Base-by-base conservation (phyloP, 163 green algal genomes). In the Coccomyxa subellipsoidea region DNA sequence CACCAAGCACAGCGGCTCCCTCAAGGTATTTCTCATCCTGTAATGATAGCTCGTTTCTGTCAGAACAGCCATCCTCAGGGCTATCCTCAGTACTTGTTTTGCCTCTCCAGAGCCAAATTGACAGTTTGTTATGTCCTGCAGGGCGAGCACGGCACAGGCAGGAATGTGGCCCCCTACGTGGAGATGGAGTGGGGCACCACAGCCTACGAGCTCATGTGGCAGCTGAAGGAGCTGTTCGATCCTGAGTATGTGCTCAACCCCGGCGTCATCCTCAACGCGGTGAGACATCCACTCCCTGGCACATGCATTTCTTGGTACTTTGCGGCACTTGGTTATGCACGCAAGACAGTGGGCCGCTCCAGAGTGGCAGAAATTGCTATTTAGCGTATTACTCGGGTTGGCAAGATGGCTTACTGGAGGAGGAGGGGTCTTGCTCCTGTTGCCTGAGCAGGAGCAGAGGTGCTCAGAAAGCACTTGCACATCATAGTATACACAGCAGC, bases 211-310 rank as follows among this genome's bases (percentile, higher is more conserved):
- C 89, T 99, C 29, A 99, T 98, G 96, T 99, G 96, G 95, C 90
- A 98, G 91, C 90, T 99, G 15, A 99, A 99, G 92, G 86, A 89
- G 71, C 87, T 99, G 79, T 99, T 99, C 85, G 96, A 99, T 90
- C 95, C 96, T 31, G 86, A 90, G 38, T 91, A 92, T 77, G 91
- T 97, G 25, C 92, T 99, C 82, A 99, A 99, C 92, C 96, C 96
- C 10, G 93, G 95, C 38, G 94, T 97, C 36, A 88, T 97, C 36
- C 87, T 98, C 29, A 94, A 93, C 80, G 81, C 85, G 73, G 86
- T 89, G 36, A 32, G 78, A 5, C 31, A 2, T 18, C 47, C 21
- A 59, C 47, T 27, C 47, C 2, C n/a, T n/a, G n/a, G n/a, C n/a
- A n/a, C n/a, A n/a, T n/a, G n/a, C n/a, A n/a, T n/a, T n/a, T n/a